Base-by-base conservation (phyloP, 2,329 filamentous ascomycete species). In the Hysterium pulicare region DNA sequence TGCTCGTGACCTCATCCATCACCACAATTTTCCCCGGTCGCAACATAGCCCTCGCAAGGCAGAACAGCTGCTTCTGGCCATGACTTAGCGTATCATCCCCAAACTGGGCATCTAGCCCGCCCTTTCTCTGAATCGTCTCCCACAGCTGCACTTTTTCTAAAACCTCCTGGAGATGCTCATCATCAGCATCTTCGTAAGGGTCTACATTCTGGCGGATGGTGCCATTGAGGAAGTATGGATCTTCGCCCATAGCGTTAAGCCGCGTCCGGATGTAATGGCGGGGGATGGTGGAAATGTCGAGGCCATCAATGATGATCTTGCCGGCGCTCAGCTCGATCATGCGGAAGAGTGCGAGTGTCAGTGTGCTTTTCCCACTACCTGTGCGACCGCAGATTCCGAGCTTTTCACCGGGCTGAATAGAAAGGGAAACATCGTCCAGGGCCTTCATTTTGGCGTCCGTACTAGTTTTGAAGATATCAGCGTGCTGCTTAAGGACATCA, bases 41-140 rank as follows among this genome's bases (percentile, higher is more conserved):
- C 5, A 83, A 59, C 16, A 83, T 69, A 0, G 78, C 81, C 0
- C 79, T 62, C 0, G 75, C 79, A 0, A 85, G 71, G 45, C 73
- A 78, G 46, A 84, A 80, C 0, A 84, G 69, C 50, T 84, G 81
- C 37, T 72, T 74, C 57, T 84, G 80, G 0, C 82, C 82, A n/a
- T 46, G 40, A 8, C 26, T 17, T 17, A 55, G 33, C 15, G 38
- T 17, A 4, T 30, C 19, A 2, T 34, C 11, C 19, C 36, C 40
- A 20, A 49, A 39, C 16, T 49, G 23, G 11, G 38, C 40, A 17
- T 47, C 42, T 13, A 53, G 38, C 19, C 45, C 43, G 35, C 52
- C 40, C 35, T 30, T 40, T 0, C 48, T 31, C 4, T 63, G 49
- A 20, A 76, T 53, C 0, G 50, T 45, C 0, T 52, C 37, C 58